Base-by-base conservation (phyloP, 208 protist species). In the Trypanosoma congolense region DNA sequence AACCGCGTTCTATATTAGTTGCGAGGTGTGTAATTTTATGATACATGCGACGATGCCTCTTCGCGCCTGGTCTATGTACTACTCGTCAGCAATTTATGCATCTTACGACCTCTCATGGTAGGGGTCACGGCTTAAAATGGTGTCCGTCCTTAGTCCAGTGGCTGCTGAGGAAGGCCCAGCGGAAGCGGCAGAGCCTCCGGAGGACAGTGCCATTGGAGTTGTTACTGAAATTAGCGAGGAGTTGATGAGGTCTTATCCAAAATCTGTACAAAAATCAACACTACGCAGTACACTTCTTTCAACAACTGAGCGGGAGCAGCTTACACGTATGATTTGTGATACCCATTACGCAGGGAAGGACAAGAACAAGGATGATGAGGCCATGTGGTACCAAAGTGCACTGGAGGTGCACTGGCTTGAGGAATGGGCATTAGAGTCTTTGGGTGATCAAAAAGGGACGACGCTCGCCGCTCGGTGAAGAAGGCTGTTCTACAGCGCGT, bases 371-470 rank as follows among this genome's bases (percentile, higher is more conserved):
- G 67, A 79, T 14, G 72, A 80, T 52, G 58, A 61, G 3, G 81
- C 76, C 6, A 72, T 86, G 67, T 35, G 61, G 49, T 90, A 90
- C 56, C 78, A 93, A 56, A 83, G 80, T 12, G 64, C 62, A 9
- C 53, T 93, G 22, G 82, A 93, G 73, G 35, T 90, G 2, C 56
- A 70, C 22, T 93, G 80, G 81, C 19, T 93, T 0, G 80, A 90
- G 65, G 80, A 91, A 38, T 90, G 82, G 87, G 76, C 77, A 6
- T 19, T 35, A 19, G 50, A 24, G 18, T 59, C 65, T 8, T 35
- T 24, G 36, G 26, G 9, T 24, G 46, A 4, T n/a, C 52, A 18
- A 47, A 48, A 3, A 14, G 25, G 21, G 68, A 72, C 33, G 66
- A 76, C 1, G 69, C 62, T 25, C 77, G 85, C 1, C 65, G 68